Evolutionary conservation across 2,329 filamentous ascomycete species (phyloP).

Genomic region (Hymenotorrendiella dingleyae): DNA sequence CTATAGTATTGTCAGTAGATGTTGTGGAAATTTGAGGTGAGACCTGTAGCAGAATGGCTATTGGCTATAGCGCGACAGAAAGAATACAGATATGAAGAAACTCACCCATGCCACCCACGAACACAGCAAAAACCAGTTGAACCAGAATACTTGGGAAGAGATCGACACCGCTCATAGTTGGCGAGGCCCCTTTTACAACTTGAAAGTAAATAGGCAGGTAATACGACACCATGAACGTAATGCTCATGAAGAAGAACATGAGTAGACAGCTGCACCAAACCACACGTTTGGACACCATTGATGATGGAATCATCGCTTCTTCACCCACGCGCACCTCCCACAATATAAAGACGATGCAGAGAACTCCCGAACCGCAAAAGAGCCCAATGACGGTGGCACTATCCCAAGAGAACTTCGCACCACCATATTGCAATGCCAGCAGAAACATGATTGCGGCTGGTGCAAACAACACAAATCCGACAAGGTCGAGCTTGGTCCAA

Average conservation of each 20-base stretch:
- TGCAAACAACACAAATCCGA: conserved; percentile 31
- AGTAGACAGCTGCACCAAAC: conserved; percentile 1
- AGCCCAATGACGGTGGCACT: conserved; percentile 23
- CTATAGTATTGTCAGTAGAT: not conserved
- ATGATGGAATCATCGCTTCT: conserved; percentile 24
- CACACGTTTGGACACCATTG: conserved; percentile 20
- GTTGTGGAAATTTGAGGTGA: not conserved
- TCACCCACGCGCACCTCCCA: conserved; percentile 26
- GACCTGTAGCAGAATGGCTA: not conserved
- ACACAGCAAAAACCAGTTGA: conserved; percentile 9
- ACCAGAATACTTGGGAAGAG: conserved; percentile 19
- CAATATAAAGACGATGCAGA: conserved; percentile 19
- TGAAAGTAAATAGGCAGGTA: conserved; percentile 34
- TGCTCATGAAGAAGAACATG: conserved; percentile 11
- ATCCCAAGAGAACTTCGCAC: conserved; percentile 29
- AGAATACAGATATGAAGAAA: not conserved
- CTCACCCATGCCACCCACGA: conserved; percentile 14
- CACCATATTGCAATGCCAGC: conserved; percentile 32
- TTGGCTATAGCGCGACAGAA: not conserved
- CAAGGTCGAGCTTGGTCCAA: conserved; percentile 24
- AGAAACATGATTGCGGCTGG: conserved; percentile 28
- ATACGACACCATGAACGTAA: conserved; percentile 31
- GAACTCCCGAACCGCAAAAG: conserved; percentile 19
- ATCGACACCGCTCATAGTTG: conserved; percentile 23
- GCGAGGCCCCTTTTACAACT: conserved; percentile 21